These are phyloP conservation scores for Mycena indigotica DNA, from an alignment of 768 basidiomycete species.

Conservation along the genomic window DNA sequence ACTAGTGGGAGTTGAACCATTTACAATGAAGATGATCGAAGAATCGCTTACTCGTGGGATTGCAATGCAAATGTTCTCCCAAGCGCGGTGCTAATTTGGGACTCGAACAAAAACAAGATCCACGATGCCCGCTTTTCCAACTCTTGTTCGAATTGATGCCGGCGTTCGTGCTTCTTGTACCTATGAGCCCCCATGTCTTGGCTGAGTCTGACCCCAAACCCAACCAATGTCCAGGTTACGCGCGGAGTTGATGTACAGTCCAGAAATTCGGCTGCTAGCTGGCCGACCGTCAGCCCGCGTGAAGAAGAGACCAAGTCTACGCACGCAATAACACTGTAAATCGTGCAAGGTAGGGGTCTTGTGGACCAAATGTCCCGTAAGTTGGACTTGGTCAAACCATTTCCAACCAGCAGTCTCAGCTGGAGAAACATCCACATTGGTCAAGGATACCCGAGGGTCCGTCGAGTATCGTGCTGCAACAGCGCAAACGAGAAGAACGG, in stretches of 20 bases:
- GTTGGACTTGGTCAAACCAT: conserved; percentile 44
- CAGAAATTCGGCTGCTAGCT: conserved; percentile 29
- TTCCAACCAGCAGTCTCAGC: conserved; percentile 38
- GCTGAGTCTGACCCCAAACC: conserved; percentile 42
- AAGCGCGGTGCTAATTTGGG: neutral
- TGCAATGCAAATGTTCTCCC: conserved; percentile 52
- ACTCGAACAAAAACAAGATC: conserved; percentile 26
- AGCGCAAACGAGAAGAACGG: conserved; percentile 52
- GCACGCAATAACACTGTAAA: conserved; percentile 41
- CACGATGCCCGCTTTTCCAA: conserved; percentile 51
- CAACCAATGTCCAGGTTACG: conserved; percentile 39
- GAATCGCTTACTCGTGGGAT: conserved; percentile 58
- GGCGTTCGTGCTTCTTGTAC: conserved; percentile 25
- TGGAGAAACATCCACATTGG: conserved; percentile 1
- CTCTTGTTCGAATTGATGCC: conserved; percentile 44
- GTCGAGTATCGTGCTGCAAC: conserved; percentile 47
- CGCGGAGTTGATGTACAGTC: conserved; percentile 29
- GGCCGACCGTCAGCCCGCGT: conserved; percentile 10
- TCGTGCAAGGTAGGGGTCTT: conserved; percentile 39
- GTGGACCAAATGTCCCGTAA: conserved; percentile 33
- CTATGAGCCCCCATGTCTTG: conserved; percentile 52
- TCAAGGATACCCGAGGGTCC: conserved; percentile 42
- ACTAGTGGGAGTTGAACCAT: neutral
- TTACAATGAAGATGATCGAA: neutral
- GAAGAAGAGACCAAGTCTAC: conserved; percentile 17